phyloP scores from a whole-genome alignment of 352 stramenopile genomes.

The Phytophthora capsici region DNA sequence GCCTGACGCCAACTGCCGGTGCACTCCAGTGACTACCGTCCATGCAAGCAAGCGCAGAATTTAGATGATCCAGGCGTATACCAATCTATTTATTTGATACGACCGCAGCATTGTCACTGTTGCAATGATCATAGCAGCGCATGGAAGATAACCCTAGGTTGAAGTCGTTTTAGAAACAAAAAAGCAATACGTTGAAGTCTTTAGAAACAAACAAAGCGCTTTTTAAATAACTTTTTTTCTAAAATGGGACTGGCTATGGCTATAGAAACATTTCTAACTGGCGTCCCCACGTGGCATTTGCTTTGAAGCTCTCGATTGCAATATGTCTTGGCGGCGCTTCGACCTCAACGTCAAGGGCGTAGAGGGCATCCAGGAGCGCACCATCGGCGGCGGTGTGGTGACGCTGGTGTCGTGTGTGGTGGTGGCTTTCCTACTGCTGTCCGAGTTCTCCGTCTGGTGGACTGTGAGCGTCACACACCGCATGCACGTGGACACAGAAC shows the following conservation, averaged over 20 bases:
- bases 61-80: slow-evolving; percentile 30
- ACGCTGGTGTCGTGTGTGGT: slow-evolving; percentile 82
- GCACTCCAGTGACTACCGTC: background rate
- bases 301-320: slow-evolving; percentile 19
- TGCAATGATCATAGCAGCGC: background rate
- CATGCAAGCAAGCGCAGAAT: slow-evolving; percentile 9
- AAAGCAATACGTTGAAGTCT: background rate
- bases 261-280: no score
- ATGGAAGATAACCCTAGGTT: no score
- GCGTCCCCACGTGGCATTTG: slow-evolving; percentile 32
- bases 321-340: slow-evolving; percentile 78
- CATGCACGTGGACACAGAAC: slow-evolving; percentile 88
- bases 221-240: no score
- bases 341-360: slow-evolving; percentile 91
- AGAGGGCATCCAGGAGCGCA: slow-evolving; percentile 90
- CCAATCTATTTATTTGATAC: slow-evolving; percentile 34
- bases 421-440: slow-evolving; percentile 80
- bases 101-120: background rate
- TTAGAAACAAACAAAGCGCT: background rate
- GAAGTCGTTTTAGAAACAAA: background rate
- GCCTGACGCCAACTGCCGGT: slow-evolving; percentile 24
- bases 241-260: no score
- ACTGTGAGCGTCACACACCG: slow-evolving; percentile 83
- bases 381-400: slow-evolving; percentile 80
- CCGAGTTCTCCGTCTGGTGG: slow-evolving; percentile 88